A percentile compares a stretch with the other conserved stretches of the same genome.
Evolutionary conservation across 306 rosid genomes (phyloP).

Genomic region (Sesbania bispinosa): DNA sequence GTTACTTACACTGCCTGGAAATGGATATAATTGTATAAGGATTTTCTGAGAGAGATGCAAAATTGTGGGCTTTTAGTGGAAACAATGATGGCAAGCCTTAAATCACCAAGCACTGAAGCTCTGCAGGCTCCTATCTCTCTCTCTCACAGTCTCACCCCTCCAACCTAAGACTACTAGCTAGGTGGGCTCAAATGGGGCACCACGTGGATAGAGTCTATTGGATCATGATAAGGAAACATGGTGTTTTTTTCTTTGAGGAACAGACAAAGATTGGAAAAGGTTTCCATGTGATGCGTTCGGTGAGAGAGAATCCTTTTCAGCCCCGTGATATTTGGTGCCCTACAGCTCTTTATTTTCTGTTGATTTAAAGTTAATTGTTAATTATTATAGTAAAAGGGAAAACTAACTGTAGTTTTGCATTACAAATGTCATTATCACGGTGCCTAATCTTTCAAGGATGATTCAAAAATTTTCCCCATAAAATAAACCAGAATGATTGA

Average conservation of each 20-base stretch:
- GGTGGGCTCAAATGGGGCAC: conserved; percentile 36
- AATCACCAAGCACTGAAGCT: conserved; percentile 25
- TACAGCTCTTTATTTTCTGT: conserved; percentile 43
- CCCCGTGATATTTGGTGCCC: conserved; percentile 50
- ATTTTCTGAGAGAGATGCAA: conserved; percentile 17
- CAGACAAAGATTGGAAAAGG: conserved; percentile 48
- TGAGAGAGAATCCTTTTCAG: conserved; percentile 27
- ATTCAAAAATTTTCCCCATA: neutral
- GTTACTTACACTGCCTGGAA: conserved; percentile 4
- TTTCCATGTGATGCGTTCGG: conserved; percentile 47
- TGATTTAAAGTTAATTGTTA: conserved; percentile 21
- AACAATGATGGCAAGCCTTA: conserved; percentile 48
- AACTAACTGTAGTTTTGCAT: neutral
- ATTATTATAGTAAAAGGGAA: conserved; percentile 6
- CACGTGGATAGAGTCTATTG: conserved; percentile 42
- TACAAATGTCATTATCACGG: conserved; percentile 4
- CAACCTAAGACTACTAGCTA: conserved; percentile 24
- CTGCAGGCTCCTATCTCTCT: conserved; percentile 21
- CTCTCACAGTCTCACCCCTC: neutral
- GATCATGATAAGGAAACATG: conserved; percentile 32
- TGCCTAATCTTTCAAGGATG: neutral
- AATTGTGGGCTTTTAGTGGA: conserved; percentile 31
- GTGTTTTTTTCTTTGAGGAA: conserved; percentile 43
- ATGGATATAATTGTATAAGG: conserved; percentile 14
- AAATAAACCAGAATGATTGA: neutral